A percentile compares a stretch with the other conserved stretches of the same genome.
These are phyloP conservation scores for Diutina rugosa DNA, from an alignment of 1,139 yeast species.

Conservation along the genomic window DNA sequence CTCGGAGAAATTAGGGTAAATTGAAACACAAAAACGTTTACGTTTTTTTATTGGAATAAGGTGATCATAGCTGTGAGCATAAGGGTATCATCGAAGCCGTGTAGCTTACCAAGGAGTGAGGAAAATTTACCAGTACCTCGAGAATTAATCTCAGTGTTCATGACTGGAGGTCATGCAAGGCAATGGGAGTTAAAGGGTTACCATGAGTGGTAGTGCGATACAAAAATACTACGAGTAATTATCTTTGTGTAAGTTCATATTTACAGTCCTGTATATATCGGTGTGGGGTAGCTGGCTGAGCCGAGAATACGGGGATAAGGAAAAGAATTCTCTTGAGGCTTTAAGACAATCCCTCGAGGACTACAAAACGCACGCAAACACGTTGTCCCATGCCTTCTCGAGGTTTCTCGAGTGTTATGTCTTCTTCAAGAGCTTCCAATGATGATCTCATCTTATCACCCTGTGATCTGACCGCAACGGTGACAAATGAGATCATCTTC, in stretches of 20 bases:
- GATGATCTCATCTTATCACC: background rate
- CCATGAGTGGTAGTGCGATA: background rate
- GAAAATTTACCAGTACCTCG: background rate
- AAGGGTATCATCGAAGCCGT: background rate
- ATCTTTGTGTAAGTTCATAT: background rate
- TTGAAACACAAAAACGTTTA: no score
- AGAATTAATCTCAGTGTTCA: background rate
- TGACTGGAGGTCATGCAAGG: background rate
- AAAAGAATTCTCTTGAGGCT: background rate
- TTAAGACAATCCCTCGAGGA: background rate
- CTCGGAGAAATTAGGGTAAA: no score
- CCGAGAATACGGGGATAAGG: background rate
- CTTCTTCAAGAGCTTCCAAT: background rate
- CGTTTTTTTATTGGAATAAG: no score
- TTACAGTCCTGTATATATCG: background rate
- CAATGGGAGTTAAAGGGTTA: background rate
- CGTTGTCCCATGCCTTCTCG: background rate
- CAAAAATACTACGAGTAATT: background rate
- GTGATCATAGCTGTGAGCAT: no score
- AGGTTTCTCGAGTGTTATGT: background rate
- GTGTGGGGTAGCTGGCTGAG: background rate
- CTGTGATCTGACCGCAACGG: conserved; percentile 1
- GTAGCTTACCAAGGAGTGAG: background rate
- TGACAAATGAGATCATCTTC: background rate
- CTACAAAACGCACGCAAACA: background rate